Evolutionary conservation across 495 filamentous ascomycete species (phyloP).

Genomic region (Thermothielavioides terrestris): DNA sequence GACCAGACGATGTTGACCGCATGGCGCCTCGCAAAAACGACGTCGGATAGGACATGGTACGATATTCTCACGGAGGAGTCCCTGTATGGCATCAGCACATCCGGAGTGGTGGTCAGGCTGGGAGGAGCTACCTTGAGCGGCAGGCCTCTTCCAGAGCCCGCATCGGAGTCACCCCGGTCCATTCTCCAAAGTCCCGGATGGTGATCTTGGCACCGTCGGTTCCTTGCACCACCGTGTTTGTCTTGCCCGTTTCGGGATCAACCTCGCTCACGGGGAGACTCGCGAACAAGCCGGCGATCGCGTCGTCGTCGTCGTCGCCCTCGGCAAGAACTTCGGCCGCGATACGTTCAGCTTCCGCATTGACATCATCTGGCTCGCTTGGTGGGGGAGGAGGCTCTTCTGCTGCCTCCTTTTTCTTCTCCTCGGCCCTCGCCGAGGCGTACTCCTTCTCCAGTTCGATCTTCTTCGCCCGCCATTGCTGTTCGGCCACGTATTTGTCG

Average conservation of each 20-base stretch:
- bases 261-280: constrained; percentile 59
- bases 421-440: constrained; percentile 29
- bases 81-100: constrained; percentile 29
- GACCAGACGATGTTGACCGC: constrained; percentile 72
- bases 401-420: constrained; percentile 26
- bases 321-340: constrained; percentile 44
- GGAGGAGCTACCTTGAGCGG: constrained; percentile 55
- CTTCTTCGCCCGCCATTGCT: constrained; percentile 58
- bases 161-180: constrained; percentile 59
- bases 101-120: background rate
- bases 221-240: constrained; percentile 42
- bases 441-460: constrained; percentile 57
- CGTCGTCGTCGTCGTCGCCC: constrained; percentile 44
- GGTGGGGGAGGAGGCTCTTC: constrained; percentile 5
- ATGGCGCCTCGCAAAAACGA: constrained; percentile 64
- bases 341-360: constrained; percentile 41
- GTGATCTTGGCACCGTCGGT: constrained; percentile 44
- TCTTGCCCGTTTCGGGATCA: constrained; percentile 43
- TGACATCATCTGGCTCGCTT: constrained; percentile 40
- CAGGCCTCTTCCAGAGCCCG: constrained; percentile 79
- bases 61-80: constrained; percentile 57
- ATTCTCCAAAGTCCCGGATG: constrained; percentile 78
- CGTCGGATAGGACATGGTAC: constrained; percentile 59
- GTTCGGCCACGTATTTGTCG: constrained; percentile 66
- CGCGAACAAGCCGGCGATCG: constrained; percentile 52